phyloP scores from a whole-genome alignment of 2,329 filamentous ascomycete genomes.

The Colletotrichum sp. region DNA sequence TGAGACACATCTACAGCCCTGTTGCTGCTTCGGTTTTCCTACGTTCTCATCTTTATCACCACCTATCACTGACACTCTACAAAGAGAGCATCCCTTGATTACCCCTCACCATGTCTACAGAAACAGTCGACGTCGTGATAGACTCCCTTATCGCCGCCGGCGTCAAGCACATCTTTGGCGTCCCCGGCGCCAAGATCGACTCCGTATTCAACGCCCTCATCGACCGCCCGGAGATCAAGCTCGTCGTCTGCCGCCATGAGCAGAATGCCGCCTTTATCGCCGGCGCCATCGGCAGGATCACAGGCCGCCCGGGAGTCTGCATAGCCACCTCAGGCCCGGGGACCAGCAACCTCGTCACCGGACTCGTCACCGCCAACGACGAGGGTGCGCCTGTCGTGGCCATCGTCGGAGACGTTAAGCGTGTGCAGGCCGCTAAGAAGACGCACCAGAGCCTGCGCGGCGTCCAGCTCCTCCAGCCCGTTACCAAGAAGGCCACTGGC shows the following conservation, averaged over 20 bases:
- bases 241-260: constrained; percentile 52
- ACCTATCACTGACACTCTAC: rapidly evolving
- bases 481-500: constrained; percentile 44
- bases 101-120: constrained; percentile 13
- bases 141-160: constrained; percentile 39
- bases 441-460: constrained; percentile 52
- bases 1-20: background rate
- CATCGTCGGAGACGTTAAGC: constrained; percentile 51
- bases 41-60: background rate
- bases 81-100: rapidly evolving
- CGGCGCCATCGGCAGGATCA: constrained; percentile 49
- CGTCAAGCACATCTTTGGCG: constrained; percentile 50
- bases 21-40: background rate
- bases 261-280: constrained; percentile 57
- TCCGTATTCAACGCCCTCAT: constrained; percentile 49
- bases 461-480: constrained; percentile 46
- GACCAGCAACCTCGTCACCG: constrained; percentile 50
- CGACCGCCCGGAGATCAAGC: constrained; percentile 50
- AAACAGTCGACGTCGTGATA: constrained; percentile 32
- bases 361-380: constrained; percentile 50
- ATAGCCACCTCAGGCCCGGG: constrained; percentile 53
- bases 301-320: constrained; percentile 48
- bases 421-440: constrained; percentile 46
- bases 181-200: constrained; percentile 53
- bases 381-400: constrained; percentile 53